These are phyloP conservation scores for Colletotrichum sp. DNA, from an alignment of 2,329 filamentous ascomycete genomes.

Conservation along the genomic window DNA sequence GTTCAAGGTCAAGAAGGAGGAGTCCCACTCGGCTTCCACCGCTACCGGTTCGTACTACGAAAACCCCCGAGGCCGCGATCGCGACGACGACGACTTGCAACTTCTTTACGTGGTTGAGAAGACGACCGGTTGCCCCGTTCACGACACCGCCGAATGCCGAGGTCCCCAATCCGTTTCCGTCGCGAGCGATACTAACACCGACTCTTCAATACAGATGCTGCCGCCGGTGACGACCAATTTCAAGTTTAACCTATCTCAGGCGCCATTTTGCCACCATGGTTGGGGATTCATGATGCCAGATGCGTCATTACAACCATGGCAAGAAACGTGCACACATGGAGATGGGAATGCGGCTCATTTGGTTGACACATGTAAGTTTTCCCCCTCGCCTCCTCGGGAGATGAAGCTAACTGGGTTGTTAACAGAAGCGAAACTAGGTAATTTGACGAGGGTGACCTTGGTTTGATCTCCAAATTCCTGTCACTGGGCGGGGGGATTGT, in stretches of 20 bases:
- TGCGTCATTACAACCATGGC: neutral
- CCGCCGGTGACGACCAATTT: neutral
- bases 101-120: slow-evolving; percentile 20
- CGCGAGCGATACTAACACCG: slow-evolving; percentile 20
- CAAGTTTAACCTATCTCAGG: neutral
- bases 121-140: slow-evolving; percentile 7
- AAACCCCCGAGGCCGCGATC: neutral
- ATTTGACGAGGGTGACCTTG: neutral
- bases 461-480: neutral
- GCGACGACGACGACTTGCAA: slow-evolving; percentile 20
- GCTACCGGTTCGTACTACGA: slow-evolving; percentile 13
- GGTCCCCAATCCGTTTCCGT: neutral
- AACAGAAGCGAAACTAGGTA: neutral
- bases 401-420: neutral
- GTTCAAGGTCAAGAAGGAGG: slow-evolving; percentile 11
- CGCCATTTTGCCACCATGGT: neutral
- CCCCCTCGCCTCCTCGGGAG: too few relatives aligned
- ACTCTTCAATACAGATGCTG: slow-evolving; percentile 10
- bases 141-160: slow-evolving; percentile 9
- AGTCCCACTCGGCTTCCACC: neutral
- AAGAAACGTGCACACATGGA: slow-evolving; percentile 2
- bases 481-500: neutral
- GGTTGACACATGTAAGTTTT: neutral
- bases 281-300: slow-evolving; percentile 1
- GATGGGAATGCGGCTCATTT: neutral